A percentile compares a stretch with the other conserved stretches of the same genome.
Conservation (phyloP, 2,329 filamentous ascomycete genomes). For the Alternaria alternata region DNA sequence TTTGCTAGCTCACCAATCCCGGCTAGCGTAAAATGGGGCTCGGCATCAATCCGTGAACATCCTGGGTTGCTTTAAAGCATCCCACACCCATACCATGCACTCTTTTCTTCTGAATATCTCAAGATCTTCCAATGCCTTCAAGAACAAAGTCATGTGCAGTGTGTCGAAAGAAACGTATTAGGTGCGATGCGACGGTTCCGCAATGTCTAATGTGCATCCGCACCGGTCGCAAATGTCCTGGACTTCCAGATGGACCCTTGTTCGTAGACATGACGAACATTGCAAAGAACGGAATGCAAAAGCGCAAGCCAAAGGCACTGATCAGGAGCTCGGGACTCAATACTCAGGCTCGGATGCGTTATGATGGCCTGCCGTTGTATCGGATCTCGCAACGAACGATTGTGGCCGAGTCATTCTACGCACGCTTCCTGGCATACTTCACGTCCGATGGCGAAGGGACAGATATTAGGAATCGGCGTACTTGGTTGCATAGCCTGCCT, state of each 20-base stretch:
- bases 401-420: neutral
- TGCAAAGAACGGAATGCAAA: constrained; percentile 26
- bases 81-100: neutral
- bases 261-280: constrained; percentile 42
- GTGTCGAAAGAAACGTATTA: constrained; percentile 46
- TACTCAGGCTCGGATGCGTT: neutral
- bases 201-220: constrained; percentile 39
- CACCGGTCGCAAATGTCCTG: constrained; percentile 30
- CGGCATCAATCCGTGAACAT: neutral
- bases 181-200: constrained; percentile 43
- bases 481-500: constrained; percentile 43
- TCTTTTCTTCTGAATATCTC: neutral
- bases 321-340: neutral
- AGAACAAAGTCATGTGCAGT: constrained; percentile 37
- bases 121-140: constrained; percentile 26
- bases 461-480: constrained; percentile 34
- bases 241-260: constrained; percentile 35
- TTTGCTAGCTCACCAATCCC: neutral
- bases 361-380: neutral
- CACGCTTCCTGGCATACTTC: constrained; percentile 19
- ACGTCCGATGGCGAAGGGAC: constrained; percentile 33
- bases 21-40: neutral
- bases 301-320: constrained; percentile 5
- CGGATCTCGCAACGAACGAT: constrained; percentile 24
- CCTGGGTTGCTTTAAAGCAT: neutral